Evolutionary conservation across 805 yeast genomes (phyloP), one percentile per base, ranked within the genome.

Genomic region (Spathaspora sp.): DNA sequence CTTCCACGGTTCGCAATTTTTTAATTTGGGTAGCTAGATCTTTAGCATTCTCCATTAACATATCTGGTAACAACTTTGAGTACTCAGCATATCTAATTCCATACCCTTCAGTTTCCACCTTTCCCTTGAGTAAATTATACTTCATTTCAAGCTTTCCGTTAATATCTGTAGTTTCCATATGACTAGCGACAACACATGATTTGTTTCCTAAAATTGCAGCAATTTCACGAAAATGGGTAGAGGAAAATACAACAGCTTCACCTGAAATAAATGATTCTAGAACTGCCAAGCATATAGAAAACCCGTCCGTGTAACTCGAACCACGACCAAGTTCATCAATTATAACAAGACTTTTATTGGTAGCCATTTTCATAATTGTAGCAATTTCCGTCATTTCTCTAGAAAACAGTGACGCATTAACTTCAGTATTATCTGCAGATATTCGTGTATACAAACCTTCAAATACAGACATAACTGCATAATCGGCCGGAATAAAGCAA

Each of bases 241-340:
- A 67, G 12, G 76, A 52, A 52, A 75, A 70, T 0, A 73, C 71
- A 0, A 60, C 55, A 1, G 53, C 52, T 20, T 43, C 42, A 18
- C 52, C 42, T n/a, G 51, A 49, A 0, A 70, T 54, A 11, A 78
- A 54, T 46, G 43, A 52, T 49, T 76, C 79, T 16, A 76, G 50
- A 1, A 78, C 59, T 4, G 81, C 77, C 23, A 73, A 63, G 1
- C 81, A 75, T 2, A 82, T 70, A 1, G 85, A 69, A 48, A 80
- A 75, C 0, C 85, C 32, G 58, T 82, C 85, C 9, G 71, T 70
- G 12, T 50, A 50, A 38, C 52, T 53, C 12, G 52, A 64, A 31
- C 84, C 83, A 44, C 85, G 65, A 1, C 86, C 86, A 28, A 82
- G 60, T 51, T 82, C 86, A 58, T 83, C 87, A 32, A 82, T 62